Evolutionary conservation across 768 basidiomycete genomes (phyloP), one percentile per base, ranked within the genome.

Genomic region (Russula dissimulans): DNA sequence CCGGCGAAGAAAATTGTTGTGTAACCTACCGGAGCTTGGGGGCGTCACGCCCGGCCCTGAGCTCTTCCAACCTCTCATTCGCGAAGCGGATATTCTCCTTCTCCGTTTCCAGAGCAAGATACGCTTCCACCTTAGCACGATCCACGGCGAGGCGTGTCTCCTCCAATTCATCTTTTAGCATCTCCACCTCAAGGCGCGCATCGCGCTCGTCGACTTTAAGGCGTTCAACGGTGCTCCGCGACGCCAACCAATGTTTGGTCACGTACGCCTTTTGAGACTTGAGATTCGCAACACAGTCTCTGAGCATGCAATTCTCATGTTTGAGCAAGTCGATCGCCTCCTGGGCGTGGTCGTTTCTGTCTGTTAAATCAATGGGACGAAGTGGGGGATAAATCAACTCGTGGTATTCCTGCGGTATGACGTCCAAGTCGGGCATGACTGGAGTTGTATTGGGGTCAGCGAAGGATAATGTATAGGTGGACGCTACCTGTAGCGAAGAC

Each of bases 331-430:
- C 52, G 12, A 65, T 41, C 8, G 29, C n/a, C 7, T 29, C n/a
- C 36, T 3, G 18, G 7, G n/a, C 15, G 17, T 15, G 26, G 14
- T 34, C 54, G 6, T 39, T 47, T 22, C 15, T 18, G 9, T 51
- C 45, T 32, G 32, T 46, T 4, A 64, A 6, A 45, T 60, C 60
- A 6, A 66, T 39, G 32, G 59, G 62, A 44, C 62, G 65, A 18
- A 66, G 45, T 4, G 54, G 36, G 8, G 9, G 39, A 5, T 8
- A n/a, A 26, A 60, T 55, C 38, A 60, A 65, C 7, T 44, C 36
- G 11, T 58, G 62, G 32, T 63, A 64, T 22, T 66, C 58, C 36
- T 22, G 43, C 14, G 56, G 65, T 38, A 66, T 46, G 36, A 49
- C 17, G 10, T 41, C 29, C 17, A 64, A 31, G 34, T 59, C 44